Evolutionary conservation across 2,329 filamentous ascomycete species (phyloP), one percentile per base, ranked within the genome.

Genomic region (Aspergillus puulaauensis): DNA sequence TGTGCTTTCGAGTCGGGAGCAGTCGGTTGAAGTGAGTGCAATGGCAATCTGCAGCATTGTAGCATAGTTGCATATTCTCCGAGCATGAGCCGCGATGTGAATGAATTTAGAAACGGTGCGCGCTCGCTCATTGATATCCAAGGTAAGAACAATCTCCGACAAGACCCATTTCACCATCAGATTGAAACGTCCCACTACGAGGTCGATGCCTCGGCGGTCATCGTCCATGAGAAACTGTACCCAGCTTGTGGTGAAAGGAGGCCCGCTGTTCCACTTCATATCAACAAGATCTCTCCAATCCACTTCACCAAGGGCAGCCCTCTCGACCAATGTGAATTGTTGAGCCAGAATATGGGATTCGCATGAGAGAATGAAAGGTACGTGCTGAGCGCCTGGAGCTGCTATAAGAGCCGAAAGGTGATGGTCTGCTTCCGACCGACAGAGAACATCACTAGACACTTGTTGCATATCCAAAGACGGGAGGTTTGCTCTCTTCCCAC

Each of bases 241-340:
- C 86, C 86, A 88, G 65, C 85, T 82, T 15, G 78, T 73, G 17
- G 82, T 78, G 21, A 76, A 73, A 6, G 79, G 79, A 3, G 81
- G 80, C 3, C 78, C 79, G 56, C 80, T 84, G 65, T 82, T 83
- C 85, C 85, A 87, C 60, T 79, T 81, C 74, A 88, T 81, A 52
- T 86, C 83, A 51, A 88, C 83, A 31, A 88, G 73, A 61, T 88
- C 86, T 64, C 82, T 83, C 86, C 86, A 88, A 65, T 88, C 85
- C 54, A 88, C 82, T 64, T 88, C 86, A 59, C 85, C 84, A 24
- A 88, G 71, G 1, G 85, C 86, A 52, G 86, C 85, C 70, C 86
- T 86, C 66, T 88, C 86, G 44, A 88, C 80, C 59, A 88, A 75
- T 2, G 85, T 88, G 58, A 88, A 79, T 66, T 88, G 86, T 66